Percentiles rank a stretch among this genome's conserved stretches.
phyloP scores from a whole-genome alignment of 257 asterid species.

The Anisodus acutangulus region DNA sequence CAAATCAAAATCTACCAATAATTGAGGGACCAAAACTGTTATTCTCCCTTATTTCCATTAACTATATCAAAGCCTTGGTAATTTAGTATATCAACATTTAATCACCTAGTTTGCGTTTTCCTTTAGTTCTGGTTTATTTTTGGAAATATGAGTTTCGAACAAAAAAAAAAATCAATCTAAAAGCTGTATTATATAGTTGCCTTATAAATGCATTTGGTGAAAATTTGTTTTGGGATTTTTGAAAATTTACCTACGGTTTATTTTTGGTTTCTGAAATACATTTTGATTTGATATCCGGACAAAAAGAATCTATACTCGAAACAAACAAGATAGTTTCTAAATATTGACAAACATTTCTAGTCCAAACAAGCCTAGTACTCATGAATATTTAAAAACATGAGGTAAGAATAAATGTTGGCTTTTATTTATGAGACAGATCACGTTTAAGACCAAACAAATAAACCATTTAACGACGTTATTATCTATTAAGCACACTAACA shows the following conservation, averaged over 20 bases:
- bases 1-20: too few species aligned
- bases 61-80: neutral
- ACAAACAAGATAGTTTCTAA: neutral
- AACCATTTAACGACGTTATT: slow-evolving; percentile 5
- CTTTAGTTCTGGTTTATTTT: neutral
- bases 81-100: neutral
- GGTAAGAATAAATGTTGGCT: slow-evolving; percentile 10
- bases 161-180: neutral
- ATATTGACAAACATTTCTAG: slow-evolving; percentile 8
- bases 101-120: neutral
- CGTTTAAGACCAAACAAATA: slow-evolving; percentile 14
- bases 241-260: neutral
- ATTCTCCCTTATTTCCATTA: neutral
- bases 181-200: neutral
- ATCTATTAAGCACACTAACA: neutral
- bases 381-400: neutral
- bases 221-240: neutral
- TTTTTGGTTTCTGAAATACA: neutral
- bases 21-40: too few species aligned
- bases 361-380: slow-evolving; percentile 9
- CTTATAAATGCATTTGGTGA: neutral
- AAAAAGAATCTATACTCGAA: too few species aligned
- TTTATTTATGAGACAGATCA: neutral
- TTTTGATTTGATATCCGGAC: too few species aligned
- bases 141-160: neutral